These are phyloP conservation scores for Gossypium davidsonii DNA, from an alignment of 441 rosid species.

Conservation along the genomic window DNA sequence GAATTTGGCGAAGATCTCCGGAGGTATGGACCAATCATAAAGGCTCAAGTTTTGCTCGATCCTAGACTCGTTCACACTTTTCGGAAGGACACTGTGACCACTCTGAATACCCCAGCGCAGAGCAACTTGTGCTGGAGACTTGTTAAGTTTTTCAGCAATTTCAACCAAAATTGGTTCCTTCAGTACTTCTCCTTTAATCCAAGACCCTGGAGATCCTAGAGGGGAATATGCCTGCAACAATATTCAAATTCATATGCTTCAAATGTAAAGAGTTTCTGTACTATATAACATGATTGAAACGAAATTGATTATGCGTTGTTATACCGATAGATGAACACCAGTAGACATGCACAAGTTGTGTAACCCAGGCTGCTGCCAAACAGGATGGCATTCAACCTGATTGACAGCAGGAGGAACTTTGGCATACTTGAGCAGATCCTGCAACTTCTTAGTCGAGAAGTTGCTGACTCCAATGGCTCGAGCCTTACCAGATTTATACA, in stretches of 20 bases:
- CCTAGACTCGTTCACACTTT: slow-evolving; percentile 42
- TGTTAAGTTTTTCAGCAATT: slow-evolving; percentile 35
- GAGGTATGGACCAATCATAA: slow-evolving; percentile 47
- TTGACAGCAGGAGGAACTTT: slow-evolving; percentile 52
- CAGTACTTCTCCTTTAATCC: slow-evolving; percentile 43
- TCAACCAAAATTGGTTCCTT: slow-evolving; percentile 37
- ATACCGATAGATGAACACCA: slow-evolving; percentile 48
- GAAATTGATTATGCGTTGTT: neutral
- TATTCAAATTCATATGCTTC: neutral
- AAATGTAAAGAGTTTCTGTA: neutral
- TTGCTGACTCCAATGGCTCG: slow-evolving; percentile 43
- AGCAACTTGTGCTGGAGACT: slow-evolving; percentile 50
- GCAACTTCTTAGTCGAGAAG: slow-evolving; percentile 46
- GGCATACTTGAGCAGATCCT: slow-evolving; percentile 31
- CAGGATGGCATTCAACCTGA: slow-evolving; percentile 60
- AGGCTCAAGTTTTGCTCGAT: slow-evolving; percentile 38
- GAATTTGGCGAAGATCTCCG: slow-evolving; percentile 32
- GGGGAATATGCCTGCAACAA: slow-evolving; percentile 42
- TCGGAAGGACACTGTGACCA: slow-evolving; percentile 51
- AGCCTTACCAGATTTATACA: slow-evolving; percentile 35
- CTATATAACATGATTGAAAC: neutral
- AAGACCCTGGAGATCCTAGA: slow-evolving; percentile 48
- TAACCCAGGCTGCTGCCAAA: slow-evolving; percentile 53
- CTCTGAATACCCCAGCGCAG: slow-evolving; percentile 52
- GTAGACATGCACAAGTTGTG: slow-evolving; percentile 47